Evolutionary conservation across 2,329 filamentous ascomycete genomes (phyloP).

Genomic region (Verruconis gallopava): DNA sequence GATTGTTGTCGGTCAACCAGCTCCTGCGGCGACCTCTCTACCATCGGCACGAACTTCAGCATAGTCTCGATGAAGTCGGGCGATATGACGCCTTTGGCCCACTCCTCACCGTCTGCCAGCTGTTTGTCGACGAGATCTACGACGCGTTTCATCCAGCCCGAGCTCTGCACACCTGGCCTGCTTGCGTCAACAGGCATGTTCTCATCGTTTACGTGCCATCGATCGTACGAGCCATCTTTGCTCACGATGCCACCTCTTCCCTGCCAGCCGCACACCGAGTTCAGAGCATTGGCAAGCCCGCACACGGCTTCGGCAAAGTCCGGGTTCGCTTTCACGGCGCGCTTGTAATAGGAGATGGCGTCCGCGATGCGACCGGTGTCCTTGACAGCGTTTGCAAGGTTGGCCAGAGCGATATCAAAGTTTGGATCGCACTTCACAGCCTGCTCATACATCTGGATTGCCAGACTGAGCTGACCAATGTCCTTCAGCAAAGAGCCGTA

Average conservation of each 20-base stretch:
- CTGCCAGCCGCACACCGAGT: conserved; percentile 91
- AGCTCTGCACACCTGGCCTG: conserved; percentile 44
- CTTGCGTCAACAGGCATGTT: conserved; percentile 71
- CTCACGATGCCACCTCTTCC: conserved; percentile 75
- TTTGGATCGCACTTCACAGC: conserved; percentile 85
- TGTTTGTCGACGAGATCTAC: conserved; percentile 85
- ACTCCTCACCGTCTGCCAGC: conserved; percentile 69
- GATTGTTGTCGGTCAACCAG: conserved; percentile 23
- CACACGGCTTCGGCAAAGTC: conserved; percentile 96
- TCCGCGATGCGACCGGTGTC: conserved; percentile 87
- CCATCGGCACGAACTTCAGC: conserved; percentile 32
- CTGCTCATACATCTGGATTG: conserved; percentile 94
- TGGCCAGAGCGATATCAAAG: conserved; percentile 94
- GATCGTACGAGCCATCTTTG: conserved; percentile 61
- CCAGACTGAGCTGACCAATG: conserved; percentile 80
- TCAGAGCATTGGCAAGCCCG: conserved; percentile 84
- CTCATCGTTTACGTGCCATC: conserved; percentile 82
- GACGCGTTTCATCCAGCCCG: conserved; percentile 79
- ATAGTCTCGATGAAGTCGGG: conserved; percentile 28
- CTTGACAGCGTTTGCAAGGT: conserved; percentile 94
- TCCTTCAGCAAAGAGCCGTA: conserved; percentile 91
- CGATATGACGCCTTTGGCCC: conserved; percentile 62
- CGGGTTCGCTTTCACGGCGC: conserved; percentile 82
- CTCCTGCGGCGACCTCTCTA: conserved; percentile 21
- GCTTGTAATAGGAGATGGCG: conserved; percentile 81